Evolutionary conservation across 495 filamentous ascomycete species (phyloP), one percentile per base, ranked within the genome.

Genomic region (Neurospora tetrasperma): DNA sequence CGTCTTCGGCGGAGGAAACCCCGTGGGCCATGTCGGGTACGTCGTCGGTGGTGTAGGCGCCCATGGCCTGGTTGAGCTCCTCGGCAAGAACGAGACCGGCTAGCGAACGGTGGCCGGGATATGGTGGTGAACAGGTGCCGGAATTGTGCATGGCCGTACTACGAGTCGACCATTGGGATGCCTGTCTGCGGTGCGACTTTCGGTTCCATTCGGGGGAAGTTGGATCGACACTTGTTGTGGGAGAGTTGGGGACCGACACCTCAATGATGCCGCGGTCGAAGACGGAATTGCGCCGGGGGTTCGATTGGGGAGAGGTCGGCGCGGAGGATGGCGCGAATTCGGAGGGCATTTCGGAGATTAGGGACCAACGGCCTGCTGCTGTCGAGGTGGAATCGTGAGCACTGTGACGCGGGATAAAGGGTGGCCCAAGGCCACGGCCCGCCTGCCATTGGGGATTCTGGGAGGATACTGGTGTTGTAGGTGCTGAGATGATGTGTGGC

Each of bases 251-350:
- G 86, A 87, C 20, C 87, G 94, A 75, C 84, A 86, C 72, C 42
- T 86, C 82, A 69, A 83, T 83, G 71, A 89, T 86, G 27, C 84
- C 79, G 8, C 88, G 85, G 76, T 98, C 94, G 76, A 97, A 97
- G 62, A 97, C 83, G 0, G 93, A 91, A 27, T 89, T 89, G 16
- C 90, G 54, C 5, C 54, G 87, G 77, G 89, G 90, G 18, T 86
- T 89, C 3, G 93, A 95, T 35, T 86, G 86, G 5, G 95, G 94
- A 3, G 94, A 97, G 77, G 89, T 94, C 5, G 94, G 89, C n/a
- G 90, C 82, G 0, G 94, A 95, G 11, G 93, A 93, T 0, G 86
- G 76, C 4, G 86, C 83, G 74, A 88, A 85, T 23, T 91, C 89
- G n/a, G 90, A 88, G 7, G 85, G 84, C 11, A 83, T 83, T 35